Evolutionary conservation across 176 grass and related monocot genomes (phyloP).

Genomic region (Carex myosuroides): DNA sequence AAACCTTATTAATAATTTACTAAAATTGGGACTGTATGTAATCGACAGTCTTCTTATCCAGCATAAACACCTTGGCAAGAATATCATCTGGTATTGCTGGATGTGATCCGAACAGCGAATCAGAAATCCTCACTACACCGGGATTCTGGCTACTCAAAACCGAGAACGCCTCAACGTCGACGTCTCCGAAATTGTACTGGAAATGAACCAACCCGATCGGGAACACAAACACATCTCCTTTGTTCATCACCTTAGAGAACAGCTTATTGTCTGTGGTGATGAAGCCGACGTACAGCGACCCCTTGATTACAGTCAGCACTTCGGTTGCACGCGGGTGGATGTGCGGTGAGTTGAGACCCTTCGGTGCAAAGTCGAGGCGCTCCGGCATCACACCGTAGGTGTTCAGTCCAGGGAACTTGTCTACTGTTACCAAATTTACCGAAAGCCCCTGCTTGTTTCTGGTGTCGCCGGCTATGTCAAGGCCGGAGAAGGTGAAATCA

Average conservation of each 20-base stretch:
- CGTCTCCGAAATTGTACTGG: slow-evolving; percentile 28
- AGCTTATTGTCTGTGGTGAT: slow-evolving; percentile 29
- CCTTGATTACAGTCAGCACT: slow-evolving; percentile 26
- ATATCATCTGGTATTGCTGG: slow-evolving; percentile 29
- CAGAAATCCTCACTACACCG: slow-evolving; percentile 20
- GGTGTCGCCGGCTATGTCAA: slow-evolving; percentile 20
- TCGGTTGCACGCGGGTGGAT: slow-evolving; percentile 34
- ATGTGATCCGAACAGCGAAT: slow-evolving; percentile 25
- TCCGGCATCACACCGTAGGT: slow-evolving; percentile 20
- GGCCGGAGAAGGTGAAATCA: slow-evolving; percentile 26
- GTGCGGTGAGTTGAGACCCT: slow-evolving; percentile 37
- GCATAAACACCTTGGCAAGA: slow-evolving; percentile 34
- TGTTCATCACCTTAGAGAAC: slow-evolving; percentile 20
- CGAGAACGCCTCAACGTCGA: slow-evolving; percentile 11
- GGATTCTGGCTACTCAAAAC: slow-evolving; percentile 38
- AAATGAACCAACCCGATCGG: slow-evolving; percentile 27
- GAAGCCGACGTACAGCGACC: slow-evolving; percentile 33
- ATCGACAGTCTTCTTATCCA: slow-evolving; percentile 30
- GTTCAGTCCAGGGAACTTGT: slow-evolving; percentile 28
- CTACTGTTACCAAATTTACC: slow-evolving; percentile 20
- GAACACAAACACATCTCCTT: slow-evolving; percentile 33
- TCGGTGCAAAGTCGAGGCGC: slow-evolving; percentile 29
- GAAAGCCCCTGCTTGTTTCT: slow-evolving; percentile 26
- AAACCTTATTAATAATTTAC: not conserved
- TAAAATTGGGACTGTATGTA: slow-evolving; percentile 24